Conservation (phyloP, 2,329 filamentous ascomycete species). For the Colletotrichum chlorophyti region DNA sequence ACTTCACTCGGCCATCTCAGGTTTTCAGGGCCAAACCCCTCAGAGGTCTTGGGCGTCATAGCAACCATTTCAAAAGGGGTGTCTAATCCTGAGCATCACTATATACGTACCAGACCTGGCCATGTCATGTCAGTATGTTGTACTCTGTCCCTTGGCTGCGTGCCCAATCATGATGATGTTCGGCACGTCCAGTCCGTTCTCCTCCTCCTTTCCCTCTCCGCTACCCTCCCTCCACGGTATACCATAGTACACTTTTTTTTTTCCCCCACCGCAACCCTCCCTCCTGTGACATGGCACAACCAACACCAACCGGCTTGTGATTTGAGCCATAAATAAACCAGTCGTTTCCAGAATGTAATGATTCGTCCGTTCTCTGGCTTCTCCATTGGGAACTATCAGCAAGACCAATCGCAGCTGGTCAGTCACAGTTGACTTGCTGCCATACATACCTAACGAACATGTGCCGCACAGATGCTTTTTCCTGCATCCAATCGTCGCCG, state of each 20-base stretch:
- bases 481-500: constrained; percentile 1
- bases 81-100: background rate
- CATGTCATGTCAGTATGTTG: no score
- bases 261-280: background rate
- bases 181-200: constrained; percentile 24
- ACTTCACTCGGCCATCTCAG: background rate
- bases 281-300: background rate
- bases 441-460: background rate
- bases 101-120: no score
- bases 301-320: background rate
- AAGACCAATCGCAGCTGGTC: constrained; percentile 18
- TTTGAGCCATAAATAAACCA: constrained; percentile 5
- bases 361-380: no score
- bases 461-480: constrained; percentile 14
- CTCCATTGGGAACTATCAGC: no score
- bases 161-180: background rate
- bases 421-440: background rate
- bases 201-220: background rate
- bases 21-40: no score
- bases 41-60: background rate
- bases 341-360: no score
- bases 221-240: constrained; percentile 6
- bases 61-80: no score
- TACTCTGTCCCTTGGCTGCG: background rate
- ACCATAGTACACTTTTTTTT: no score